A percentile compares a stretch with the other conserved stretches of the same genome.
Evolutionary conservation across 192 early-diverging fungal species (phyloP).

Genomic region (Podila horticola): DNA sequence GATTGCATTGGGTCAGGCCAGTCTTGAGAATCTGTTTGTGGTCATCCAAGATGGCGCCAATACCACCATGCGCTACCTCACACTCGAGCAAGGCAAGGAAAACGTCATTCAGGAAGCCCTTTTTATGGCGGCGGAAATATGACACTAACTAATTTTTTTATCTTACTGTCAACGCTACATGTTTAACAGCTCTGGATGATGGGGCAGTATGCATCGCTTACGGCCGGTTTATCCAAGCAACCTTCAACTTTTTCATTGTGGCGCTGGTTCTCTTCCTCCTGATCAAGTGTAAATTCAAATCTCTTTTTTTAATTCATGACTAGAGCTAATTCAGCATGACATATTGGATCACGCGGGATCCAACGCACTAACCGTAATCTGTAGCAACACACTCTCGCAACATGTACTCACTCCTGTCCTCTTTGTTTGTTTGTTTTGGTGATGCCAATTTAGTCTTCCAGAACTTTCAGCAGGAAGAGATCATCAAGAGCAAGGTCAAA

Average conservation of each 20-base stretch:
- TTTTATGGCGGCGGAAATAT: background rate
- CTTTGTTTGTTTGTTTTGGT: background rate
- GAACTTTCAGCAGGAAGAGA: conserved; percentile 43
- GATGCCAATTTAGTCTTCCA: conserved; percentile 20
- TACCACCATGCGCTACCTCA: conserved; percentile 14
- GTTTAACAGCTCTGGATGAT: conserved; percentile 20
- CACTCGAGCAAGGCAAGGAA: conserved; percentile 30
- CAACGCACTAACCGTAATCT: background rate
- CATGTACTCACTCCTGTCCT: background rate
- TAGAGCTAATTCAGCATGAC: background rate
- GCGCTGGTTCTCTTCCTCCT: conserved; percentile 25
- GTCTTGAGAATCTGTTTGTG: conserved; percentile 39
- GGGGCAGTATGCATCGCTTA: conserved; percentile 45
- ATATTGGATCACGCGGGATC: background rate
- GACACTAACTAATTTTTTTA: background rate
- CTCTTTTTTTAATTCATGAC: background rate
- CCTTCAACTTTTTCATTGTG: conserved; percentile 37
- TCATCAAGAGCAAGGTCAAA: conserved; percentile 48
- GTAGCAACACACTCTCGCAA: background rate
- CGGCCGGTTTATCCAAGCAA: conserved; percentile 35
- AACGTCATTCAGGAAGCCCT: background rate
- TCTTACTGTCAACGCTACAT: background rate
- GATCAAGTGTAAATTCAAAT: conserved; percentile 14
- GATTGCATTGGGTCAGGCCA: conserved; percentile 26
- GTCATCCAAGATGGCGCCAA: conserved; percentile 40